Conservation (phyloP, 306 rosid genomes). For the Rosa persica region DNA sequence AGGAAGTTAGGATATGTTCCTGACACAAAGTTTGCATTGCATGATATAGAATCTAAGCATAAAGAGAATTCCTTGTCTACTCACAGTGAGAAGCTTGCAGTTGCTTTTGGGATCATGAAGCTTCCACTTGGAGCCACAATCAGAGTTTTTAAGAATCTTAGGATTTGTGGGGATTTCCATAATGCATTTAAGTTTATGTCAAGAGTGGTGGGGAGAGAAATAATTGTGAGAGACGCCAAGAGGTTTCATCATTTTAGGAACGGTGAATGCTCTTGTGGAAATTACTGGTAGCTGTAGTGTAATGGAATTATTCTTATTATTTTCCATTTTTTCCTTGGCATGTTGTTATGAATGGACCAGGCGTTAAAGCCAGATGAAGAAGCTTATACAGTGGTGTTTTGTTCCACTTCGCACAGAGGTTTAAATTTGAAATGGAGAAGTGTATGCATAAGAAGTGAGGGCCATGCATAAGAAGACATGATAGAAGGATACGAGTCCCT, state of each 20-base stretch:
- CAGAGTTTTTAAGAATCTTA: slow-evolving; percentile 29
- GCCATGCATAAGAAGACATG: background rate
- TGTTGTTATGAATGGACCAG: background rate
- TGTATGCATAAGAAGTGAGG: background rate
- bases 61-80: slow-evolving; percentile 26
- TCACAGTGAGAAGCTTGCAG: slow-evolving; percentile 33
- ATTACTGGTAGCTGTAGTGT: slow-evolving; percentile 21
- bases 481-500: background rate
- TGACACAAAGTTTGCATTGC: slow-evolving; percentile 26
- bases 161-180: slow-evolving; percentile 25
- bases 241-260: slow-evolving; percentile 16
- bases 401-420: background rate
- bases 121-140: slow-evolving; percentile 25
- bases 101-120: slow-evolving; percentile 28
- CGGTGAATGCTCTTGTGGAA: slow-evolving; percentile 26
- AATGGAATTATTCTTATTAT: background rate
- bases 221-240: slow-evolving; percentile 16
- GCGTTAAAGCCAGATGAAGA: background rate
- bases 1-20: slow-evolving; percentile 24
- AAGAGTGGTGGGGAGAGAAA: slow-evolving; percentile 17
- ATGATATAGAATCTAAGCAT: slow-evolving; percentile 25
- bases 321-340: background rate
- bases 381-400: background rate
- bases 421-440: background rate
- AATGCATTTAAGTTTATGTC: slow-evolving; percentile 20